These are phyloP conservation scores for Colletotrichum phormii DNA, from an alignment of 2,329 filamentous ascomycete genomes.

Conservation along the genomic window DNA sequence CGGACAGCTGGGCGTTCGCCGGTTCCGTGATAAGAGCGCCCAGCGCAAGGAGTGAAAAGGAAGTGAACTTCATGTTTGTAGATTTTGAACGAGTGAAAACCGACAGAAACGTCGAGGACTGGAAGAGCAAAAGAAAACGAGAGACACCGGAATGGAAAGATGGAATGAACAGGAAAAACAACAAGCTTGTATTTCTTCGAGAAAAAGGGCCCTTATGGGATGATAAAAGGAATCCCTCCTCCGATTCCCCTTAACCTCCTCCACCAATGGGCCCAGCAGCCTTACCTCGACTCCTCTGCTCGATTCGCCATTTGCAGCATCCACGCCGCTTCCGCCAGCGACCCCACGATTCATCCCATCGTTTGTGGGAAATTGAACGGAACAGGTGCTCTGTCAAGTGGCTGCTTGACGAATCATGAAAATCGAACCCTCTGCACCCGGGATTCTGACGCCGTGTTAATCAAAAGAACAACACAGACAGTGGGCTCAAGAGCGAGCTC, in stretches of 20 bases:
- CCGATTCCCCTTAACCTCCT: not conserved
- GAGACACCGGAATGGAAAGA: too few species aligned
- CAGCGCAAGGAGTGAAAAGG: constrained; percentile 30
- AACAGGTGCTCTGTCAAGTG: constrained; percentile 7
- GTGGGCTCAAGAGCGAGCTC: not conserved
- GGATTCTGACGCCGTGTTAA: constrained; percentile 20
- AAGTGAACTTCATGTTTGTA: constrained; percentile 22
- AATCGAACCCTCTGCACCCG: not conserved
- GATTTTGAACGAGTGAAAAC: constrained; percentile 15
- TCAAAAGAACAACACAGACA: constrained; percentile 15
- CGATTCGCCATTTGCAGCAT: not conserved
- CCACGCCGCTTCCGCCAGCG: not conserved
- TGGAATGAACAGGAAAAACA: not conserved
- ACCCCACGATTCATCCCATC: constrained; percentile 24
- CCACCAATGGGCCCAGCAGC: not conserved
- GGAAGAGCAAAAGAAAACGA: not conserved
- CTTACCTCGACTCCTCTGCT: not conserved
- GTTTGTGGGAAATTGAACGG: constrained; percentile 21
- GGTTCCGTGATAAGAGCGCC: constrained; percentile 27
- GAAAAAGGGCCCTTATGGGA: not conserved
- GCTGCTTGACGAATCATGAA: not conserved
- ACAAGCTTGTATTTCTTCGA: not conserved
- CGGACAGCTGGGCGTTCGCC: constrained; percentile 41
- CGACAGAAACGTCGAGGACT: not conserved
- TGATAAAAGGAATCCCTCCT: not conserved